Percentiles rank a stretch among this genome's conserved stretches.
phyloP scores from a whole-genome alignment of 768 basidiomycete species.

The Termitomyces sp. region DNA sequence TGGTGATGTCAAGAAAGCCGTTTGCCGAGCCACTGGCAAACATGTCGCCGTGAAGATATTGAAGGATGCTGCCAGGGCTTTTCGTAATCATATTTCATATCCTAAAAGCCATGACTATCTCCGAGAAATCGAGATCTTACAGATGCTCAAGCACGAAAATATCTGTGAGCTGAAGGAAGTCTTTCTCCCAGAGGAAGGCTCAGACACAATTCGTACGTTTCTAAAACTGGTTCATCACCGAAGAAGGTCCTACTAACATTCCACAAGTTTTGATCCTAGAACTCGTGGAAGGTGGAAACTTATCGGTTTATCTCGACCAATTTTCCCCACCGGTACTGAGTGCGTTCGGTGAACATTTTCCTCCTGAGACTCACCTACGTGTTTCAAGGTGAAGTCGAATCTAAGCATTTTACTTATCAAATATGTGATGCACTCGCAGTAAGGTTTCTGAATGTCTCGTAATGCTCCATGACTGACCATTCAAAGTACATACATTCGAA shows the following conservation, averaged over 20 bases:
- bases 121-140: constrained; percentile 70
- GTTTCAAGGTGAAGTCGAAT: constrained; percentile 42
- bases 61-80: constrained; percentile 36
- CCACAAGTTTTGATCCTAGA: constrained; percentile 72
- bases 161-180: constrained; percentile 78
- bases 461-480: not conserved
- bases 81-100: constrained; percentile 4
- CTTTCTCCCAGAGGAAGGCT: constrained; percentile 50
- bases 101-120: not conserved
- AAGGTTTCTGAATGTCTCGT: constrained; percentile 16
- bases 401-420: constrained; percentile 72
- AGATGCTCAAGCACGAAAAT: constrained; percentile 70
- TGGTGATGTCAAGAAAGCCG: constrained; percentile 82
- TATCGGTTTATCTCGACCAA: constrained; percentile 71
- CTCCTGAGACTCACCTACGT: not conserved
- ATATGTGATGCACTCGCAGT: constrained; percentile 81
- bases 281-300: constrained; percentile 81
- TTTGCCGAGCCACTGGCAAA: constrained; percentile 62
- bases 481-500: constrained; percentile 60
- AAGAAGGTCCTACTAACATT: not conserved
- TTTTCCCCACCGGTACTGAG: constrained; percentile 43
- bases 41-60: constrained; percentile 91
- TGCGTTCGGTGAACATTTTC: constrained; percentile 27
- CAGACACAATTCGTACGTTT: constrained; percentile 49
- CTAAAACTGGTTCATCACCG: not conserved